Evolutionary conservation across 2,329 filamentous ascomycete genomes (phyloP), one percentile per base, ranked within the genome.

Genomic region (Botryotinia narcissicola): DNA sequence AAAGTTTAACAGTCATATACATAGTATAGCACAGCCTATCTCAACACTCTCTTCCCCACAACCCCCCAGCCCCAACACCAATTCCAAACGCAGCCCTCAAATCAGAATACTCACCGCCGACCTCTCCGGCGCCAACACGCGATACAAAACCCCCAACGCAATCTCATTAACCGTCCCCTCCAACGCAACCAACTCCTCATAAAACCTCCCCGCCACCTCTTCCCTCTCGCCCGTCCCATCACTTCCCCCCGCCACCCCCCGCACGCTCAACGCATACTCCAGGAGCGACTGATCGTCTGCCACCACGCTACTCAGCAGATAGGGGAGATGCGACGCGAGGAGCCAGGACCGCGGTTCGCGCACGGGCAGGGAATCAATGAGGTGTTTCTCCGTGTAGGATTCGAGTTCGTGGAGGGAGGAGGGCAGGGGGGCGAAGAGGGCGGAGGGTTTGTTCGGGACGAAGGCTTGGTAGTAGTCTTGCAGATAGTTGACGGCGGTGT

Each of bases 401-500:
- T 48, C 1, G 0, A 72, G 7, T 8, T 60, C 37, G 3, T 2
- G 1, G 1, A 68, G 51, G 3, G 71, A 40, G 0, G 12, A 3
- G 1, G 71, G 71, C 1, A 60, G 32, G 0, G 62, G 29, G 0
- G 37, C 4, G 9, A 46, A 60, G 0, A 72, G 25, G 1, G 62
- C 51, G 0, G 62, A 29, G 6, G 71, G 71, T 40, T 68, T 72
- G 42, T 72, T 72, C 22, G 71, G 71, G 1, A 87, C 85, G 74
- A 86, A 86, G 29, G 81, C 78, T 73, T 85, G 82, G 79, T 87
- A 87, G 79, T 85, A 87, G 75, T 84, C 82, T 74, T 87, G 86
- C 0, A 87, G 80, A 75, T 87, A 87, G 77, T 87, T 87, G 74
- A 87, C 83, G 6, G 85, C 83, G 1, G 82, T 86, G 78, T 87